phyloP scores from a whole-genome alignment of 2,329 filamentous ascomycete species.

The Colletotrichum sp. region DNA sequence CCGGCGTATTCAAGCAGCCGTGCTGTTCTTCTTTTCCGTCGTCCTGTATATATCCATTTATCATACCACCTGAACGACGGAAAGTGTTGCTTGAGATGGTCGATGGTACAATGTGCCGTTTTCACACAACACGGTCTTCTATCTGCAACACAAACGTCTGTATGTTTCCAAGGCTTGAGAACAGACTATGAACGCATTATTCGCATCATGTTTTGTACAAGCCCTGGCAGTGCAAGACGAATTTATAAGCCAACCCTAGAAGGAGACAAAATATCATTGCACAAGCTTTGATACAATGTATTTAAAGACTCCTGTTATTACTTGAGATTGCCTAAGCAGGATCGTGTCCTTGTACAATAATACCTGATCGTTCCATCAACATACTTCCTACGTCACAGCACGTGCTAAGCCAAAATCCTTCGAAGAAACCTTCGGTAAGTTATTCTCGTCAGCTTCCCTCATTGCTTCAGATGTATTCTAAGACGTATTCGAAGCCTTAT shows the following conservation, averaged over 20 bases:
- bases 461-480: background rate
- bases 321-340: fast-evolving
- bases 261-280: fast-evolving
- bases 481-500: fast-evolving
- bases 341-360: background rate
- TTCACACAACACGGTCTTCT: background rate
- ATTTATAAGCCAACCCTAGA: fast-evolving
- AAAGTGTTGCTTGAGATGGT: fast-evolving
- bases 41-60: fast-evolving
- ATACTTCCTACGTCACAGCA: background rate
- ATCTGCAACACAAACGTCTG: background rate
- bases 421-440: background rate
- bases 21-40: background rate
- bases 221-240: background rate
- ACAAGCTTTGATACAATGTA: background rate
- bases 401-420: background rate
- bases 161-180: background rate
- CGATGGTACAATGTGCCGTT: background rate
- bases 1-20: background rate
- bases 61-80: background rate
- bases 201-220: background rate
- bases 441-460: background rate
- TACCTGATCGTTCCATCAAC: too few relatives aligned
- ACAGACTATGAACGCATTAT: too few relatives aligned
- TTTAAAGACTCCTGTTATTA: background rate